Evolutionary conservation across 306 rosid genomes (phyloP).

Genomic region (Elaeagnus macrophylla): DNA sequence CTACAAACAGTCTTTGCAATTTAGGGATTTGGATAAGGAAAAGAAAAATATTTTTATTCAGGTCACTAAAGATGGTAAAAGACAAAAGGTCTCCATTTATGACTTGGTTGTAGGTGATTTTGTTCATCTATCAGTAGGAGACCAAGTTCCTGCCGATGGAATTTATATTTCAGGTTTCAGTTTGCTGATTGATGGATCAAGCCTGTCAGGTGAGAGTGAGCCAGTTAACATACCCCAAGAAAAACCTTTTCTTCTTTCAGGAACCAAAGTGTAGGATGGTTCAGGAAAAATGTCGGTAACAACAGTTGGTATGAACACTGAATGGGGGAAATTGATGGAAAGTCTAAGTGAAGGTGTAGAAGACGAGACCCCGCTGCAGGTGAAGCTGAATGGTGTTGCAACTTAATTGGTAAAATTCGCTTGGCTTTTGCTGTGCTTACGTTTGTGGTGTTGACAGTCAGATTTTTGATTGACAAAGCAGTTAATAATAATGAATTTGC

Average conservation of each 20-base stretch:
- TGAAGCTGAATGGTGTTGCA: constrained; percentile 92
- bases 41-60: constrained; percentile 80
- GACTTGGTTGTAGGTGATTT: constrained; percentile 87
- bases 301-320: constrained; percentile 94
- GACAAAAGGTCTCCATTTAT: constrained; percentile 61
- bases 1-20: constrained; percentile 82
- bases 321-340: constrained; percentile 99
- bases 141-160: constrained; percentile 97
- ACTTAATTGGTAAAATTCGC: constrained; percentile 94
- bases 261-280: constrained; percentile 96
- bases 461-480: constrained; percentile 55
- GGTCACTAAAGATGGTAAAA: constrained; percentile 65
- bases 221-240: constrained; percentile 44
- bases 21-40: constrained; percentile 70
- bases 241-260: constrained; percentile 86
- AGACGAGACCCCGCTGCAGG: constrained; percentile 98
- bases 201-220: constrained; percentile 96
- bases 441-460: constrained; percentile 48
- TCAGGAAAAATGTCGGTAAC: constrained; percentile 83
- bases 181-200: constrained; percentile 76
- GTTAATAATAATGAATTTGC: constrained; percentile 37
- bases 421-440: constrained; percentile 70
- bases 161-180: constrained; percentile 59
- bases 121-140: constrained; percentile 81
- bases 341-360: constrained; percentile 84